Evolutionary conservation across 75 land plant genomes (phyloP).

Genomic region (Cunninghamia lanceolata): DNA sequence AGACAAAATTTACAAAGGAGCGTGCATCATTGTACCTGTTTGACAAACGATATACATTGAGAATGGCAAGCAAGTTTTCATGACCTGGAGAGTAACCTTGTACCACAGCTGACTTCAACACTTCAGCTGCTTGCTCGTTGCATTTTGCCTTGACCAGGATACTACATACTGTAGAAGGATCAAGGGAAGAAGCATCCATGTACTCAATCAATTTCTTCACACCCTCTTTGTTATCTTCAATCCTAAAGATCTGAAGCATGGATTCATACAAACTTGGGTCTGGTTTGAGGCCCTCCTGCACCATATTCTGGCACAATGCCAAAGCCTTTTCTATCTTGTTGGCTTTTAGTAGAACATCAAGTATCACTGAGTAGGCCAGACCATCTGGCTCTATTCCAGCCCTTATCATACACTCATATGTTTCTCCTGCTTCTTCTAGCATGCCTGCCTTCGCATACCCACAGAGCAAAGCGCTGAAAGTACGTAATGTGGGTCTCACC

Average conservation of each 20-base stretch:
- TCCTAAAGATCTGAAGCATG: conserved; percentile 35
- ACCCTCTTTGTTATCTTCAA: conserved; percentile 33
- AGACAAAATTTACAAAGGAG: conserved; percentile 39
- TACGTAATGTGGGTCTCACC: conserved; percentile 62
- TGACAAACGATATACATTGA: conserved; percentile 40
- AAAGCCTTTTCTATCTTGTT: conserved; percentile 51
- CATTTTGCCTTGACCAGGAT: conserved; percentile 58
- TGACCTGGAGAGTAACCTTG: conserved; percentile 41
- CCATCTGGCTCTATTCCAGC: conserved; percentile 72
- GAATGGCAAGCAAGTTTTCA: conserved; percentile 37
- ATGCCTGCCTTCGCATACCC: conserved; percentile 88
- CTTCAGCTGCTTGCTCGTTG: conserved; percentile 46
- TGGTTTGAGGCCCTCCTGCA: conserved; percentile 53
- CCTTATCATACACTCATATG: conserved; percentile 57
- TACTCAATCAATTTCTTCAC: conserved; percentile 44
- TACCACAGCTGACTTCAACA: conserved; percentile 37
- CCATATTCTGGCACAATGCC: conserved; percentile 42
- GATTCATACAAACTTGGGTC: conserved; percentile 40
- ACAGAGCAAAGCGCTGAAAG: conserved; percentile 85
- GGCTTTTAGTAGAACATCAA: conserved; percentile 62
- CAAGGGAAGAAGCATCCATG: conserved; percentile 40
- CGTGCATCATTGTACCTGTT: conserved; percentile 48
- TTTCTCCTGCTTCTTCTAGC: conserved; percentile 56
- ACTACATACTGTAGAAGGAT: conserved; percentile 29
- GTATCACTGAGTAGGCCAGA: conserved; percentile 65